Percentiles rank a stretch among this genome's conserved stretches.
Evolutionary conservation across 768 basidiomycete species (phyloP).

Genomic region (Pleurotus salmoneostramineus): DNA sequence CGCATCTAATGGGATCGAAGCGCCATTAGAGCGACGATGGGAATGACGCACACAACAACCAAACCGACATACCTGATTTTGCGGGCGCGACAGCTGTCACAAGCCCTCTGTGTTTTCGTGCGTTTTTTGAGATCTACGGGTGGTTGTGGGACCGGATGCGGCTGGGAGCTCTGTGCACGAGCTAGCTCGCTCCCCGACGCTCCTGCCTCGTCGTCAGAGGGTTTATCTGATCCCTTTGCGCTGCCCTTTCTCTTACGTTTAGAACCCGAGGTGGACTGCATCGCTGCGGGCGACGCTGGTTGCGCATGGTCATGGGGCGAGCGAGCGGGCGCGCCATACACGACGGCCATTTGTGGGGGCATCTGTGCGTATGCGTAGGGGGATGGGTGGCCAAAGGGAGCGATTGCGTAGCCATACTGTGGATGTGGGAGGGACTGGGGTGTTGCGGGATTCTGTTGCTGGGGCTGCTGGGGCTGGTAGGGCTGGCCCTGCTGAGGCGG

Average conservation of each 20-base stretch:
- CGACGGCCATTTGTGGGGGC: constrained; percentile 15
- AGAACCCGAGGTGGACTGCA: constrained; percentile 28
- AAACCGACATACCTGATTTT: constrained; percentile 53
- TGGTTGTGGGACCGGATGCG: constrained; percentile 20
- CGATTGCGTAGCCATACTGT: constrained; percentile 5
- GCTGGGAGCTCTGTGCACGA: constrained; percentile 27
- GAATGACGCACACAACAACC: background rate
- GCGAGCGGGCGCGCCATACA: background rate
- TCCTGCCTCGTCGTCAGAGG: constrained; percentile 58
- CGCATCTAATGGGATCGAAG: constrained; percentile 51
- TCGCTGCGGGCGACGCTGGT: constrained; percentile 22
- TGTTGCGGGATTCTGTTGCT: background rate
- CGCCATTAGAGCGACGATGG: background rate
- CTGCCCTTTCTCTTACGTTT: constrained; percentile 67
- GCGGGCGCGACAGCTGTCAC: constrained; percentile 85
- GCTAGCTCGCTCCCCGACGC: constrained; percentile 44
- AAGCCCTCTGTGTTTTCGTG: constrained; percentile 88
- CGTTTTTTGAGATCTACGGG: constrained; percentile 74
- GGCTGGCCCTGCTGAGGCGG: constrained; percentile 22
- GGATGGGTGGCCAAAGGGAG: constrained; percentile 1
- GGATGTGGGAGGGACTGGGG: background rate
- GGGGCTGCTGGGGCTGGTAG: constrained; percentile 23
- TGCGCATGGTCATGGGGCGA: background rate
- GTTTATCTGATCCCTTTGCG: constrained; percentile 39
- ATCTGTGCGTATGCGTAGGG: background rate